A percentile compares a stretch with the other conserved stretches of the same genome.
phyloP scores from a whole-genome alignment of 2,329 filamentous ascomycete genomes.

The Arthrobotrys megalospora region DNA sequence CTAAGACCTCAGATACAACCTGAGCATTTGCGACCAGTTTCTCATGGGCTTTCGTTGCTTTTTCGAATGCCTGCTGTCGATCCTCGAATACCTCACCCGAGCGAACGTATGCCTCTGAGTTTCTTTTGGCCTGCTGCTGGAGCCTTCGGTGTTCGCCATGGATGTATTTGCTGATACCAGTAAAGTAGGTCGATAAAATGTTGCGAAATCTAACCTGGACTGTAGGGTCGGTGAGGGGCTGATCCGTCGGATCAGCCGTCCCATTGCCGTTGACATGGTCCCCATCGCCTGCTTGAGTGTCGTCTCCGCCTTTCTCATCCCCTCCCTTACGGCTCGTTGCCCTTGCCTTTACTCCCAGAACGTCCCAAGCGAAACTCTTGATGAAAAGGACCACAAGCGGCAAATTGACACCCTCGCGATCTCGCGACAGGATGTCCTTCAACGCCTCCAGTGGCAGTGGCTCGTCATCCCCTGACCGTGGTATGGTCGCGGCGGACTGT shows the following conservation, averaged over 20 bases:
- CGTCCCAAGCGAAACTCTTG: constrained; percentile 96
- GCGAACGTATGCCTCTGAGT: constrained; percentile 98
- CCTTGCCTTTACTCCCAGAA: constrained; percentile 82
- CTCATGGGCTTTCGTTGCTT: constrained; percentile 91
- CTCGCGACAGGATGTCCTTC: constrained; percentile 94
- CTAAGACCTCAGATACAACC: constrained; percentile 87
- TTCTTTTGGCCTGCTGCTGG: constrained; percentile 87
- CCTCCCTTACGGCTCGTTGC: constrained; percentile 88
- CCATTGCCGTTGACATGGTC: constrained; percentile 64
- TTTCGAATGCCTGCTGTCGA: constrained; percentile 94
- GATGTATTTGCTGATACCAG: constrained; percentile 91
- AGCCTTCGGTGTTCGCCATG: constrained; percentile 93
- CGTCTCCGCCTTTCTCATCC: constrained; percentile 74
- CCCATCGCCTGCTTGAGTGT: constrained; percentile 63
- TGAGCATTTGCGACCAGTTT: constrained; percentile 92
- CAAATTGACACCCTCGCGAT: constrained; percentile 91
- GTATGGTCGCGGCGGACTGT: constrained; percentile 72
- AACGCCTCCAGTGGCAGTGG: constrained; percentile 97
- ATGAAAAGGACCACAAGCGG: constrained; percentile 94
- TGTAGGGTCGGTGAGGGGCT: constrained; percentile 77
- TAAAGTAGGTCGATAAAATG: constrained; percentile 88
- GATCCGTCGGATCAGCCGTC: constrained; percentile 70
- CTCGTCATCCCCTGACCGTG: constrained; percentile 81
- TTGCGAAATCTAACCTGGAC: constrained; percentile 88
- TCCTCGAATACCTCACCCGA: constrained; percentile 99